Evolutionary conservation across 352 stramenopile species (phyloP).

Genomic region (Globisporangium spinosum): DNA sequence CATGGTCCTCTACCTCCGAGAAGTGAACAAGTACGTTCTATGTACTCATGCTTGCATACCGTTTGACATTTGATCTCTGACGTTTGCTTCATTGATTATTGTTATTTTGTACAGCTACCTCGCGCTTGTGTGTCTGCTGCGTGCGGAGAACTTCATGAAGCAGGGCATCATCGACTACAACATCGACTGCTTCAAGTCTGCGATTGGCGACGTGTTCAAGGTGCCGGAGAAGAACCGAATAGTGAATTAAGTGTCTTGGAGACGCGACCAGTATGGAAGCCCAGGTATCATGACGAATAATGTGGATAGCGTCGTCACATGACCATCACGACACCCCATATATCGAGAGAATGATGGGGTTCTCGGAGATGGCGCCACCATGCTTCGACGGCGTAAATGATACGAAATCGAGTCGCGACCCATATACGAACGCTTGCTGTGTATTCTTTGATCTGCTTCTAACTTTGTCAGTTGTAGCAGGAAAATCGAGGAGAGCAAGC

Average conservation of each 20-base stretch:
- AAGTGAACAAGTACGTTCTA: slow-evolving; percentile 87
- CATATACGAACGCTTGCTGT: neutral
- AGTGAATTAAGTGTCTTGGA: slow-evolving; percentile 24
- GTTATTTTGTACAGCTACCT: slow-evolving; percentile 71
- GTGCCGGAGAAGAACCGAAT: slow-evolving; percentile 49
- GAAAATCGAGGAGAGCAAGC: neutral
- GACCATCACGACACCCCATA: neutral
- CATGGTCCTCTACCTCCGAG: slow-evolving; percentile 94
- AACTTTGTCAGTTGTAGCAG: neutral
- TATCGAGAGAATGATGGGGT: neutral
- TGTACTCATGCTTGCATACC: neutral
- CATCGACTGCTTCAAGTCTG: slow-evolving; percentile 96
- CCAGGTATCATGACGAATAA: neutral
- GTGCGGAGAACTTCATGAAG: slow-evolving; percentile 96
- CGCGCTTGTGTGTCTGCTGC: slow-evolving; percentile 97
- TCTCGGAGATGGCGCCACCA: neutral
- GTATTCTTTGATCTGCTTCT: neutral
- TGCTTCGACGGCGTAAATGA: neutral
- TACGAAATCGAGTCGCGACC: slow-evolving; percentile 3
- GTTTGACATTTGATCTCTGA: neutral
- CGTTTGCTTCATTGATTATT: slow-evolving; percentile 7
- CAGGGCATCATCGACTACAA: slow-evolving; percentile 99
- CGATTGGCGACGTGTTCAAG: slow-evolving; percentile 89
- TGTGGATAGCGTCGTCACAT: neutral
- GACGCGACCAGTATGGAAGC: neutral